These are phyloP conservation scores for Ascochyta fabae DNA, from an alignment of 2,329 filamentous ascomycete genomes.

Conservation along the genomic window DNA sequence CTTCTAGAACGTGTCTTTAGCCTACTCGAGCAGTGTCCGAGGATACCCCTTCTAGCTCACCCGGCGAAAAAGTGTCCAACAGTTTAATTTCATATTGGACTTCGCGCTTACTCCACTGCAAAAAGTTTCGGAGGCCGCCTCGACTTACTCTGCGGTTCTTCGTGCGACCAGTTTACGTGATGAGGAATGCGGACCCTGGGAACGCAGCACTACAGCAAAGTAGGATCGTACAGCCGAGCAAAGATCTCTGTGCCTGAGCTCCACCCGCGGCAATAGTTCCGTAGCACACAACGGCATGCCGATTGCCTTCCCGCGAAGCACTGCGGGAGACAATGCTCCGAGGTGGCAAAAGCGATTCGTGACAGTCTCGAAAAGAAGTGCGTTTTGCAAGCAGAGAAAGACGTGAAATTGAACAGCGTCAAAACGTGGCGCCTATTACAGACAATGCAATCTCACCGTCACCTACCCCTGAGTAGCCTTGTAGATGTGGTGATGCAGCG, in stretches of 20 bases:
- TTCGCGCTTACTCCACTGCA: background rate
- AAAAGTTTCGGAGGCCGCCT: slow-evolving; percentile 5
- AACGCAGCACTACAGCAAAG: background rate
- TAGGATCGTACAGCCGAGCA: slow-evolving; percentile 6
- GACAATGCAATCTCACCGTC: slow-evolving; percentile 8
- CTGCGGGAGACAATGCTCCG: slow-evolving; percentile 10
- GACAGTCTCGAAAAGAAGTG: background rate
- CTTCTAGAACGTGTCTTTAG: slow-evolving; percentile 13
- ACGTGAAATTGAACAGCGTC: background rate
- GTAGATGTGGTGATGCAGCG: slow-evolving; percentile 2
- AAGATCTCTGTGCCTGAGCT: slow-evolving; percentile 1
- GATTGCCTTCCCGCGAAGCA: slow-evolving; percentile 1
- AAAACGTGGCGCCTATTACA: slow-evolving; percentile 1
- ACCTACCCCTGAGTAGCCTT: slow-evolving; percentile 15
- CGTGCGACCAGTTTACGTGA: slow-evolving; percentile 6
- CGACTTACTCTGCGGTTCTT: background rate
- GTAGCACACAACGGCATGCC: slow-evolving; percentile 11
- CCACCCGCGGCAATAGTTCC: background rate
- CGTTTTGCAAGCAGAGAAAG: background rate
- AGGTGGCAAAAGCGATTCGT: background rate
- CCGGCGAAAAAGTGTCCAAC: background rate
- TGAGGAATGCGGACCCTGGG: background rate
- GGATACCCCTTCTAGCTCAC: background rate
- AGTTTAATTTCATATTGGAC: background rate
- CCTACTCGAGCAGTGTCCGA: background rate